phyloP scores from a whole-genome alignment of 2,329 filamentous ascomycete species.

The Podosphaera aphanis region DNA sequence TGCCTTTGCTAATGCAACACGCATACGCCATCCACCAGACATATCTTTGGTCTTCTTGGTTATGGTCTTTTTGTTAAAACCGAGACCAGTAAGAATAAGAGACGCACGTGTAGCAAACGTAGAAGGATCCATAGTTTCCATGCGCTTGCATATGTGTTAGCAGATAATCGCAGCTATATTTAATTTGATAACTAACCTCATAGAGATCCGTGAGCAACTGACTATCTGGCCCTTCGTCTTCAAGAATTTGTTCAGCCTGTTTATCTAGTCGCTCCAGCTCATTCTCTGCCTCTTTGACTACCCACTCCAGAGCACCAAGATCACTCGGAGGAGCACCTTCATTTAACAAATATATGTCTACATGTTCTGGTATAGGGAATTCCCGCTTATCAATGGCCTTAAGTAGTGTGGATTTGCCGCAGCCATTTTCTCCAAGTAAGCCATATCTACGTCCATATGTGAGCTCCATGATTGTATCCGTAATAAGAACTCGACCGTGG shows the following conservation, averaged over 20 bases:
- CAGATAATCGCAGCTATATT: background rate
- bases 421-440: slow-evolving; percentile 93
- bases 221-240: slow-evolving; percentile 77
- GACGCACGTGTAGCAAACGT: slow-evolving; percentile 92
- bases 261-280: slow-evolving; percentile 81
- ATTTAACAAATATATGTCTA: slow-evolving; percentile 97
- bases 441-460: slow-evolving; percentile 77
- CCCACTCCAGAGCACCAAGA: slow-evolving; percentile 85
- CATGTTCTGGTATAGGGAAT: slow-evolving; percentile 82
- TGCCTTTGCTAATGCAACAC: slow-evolving; percentile 89
- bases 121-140: slow-evolving; percentile 95
- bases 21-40: slow-evolving; percentile 99
- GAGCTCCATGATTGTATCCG: slow-evolving; percentile 79
- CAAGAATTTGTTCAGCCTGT: slow-evolving; percentile 70
- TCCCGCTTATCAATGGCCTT: slow-evolving; percentile 87
- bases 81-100: slow-evolving; percentile 90
- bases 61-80: slow-evolving; percentile 96
- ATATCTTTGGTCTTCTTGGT: slow-evolving; percentile 99
- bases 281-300: slow-evolving; percentile 78
- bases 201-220: slow-evolving; percentile 83
- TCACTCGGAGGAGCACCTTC: slow-evolving; percentile 82
- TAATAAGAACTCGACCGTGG: slow-evolving; percentile 91
- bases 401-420: slow-evolving; percentile 92
- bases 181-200: slow-evolving; percentile 32
- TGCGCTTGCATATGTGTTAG: slow-evolving; percentile 36